Percentiles rank a stretch among this genome's conserved stretches.
These are phyloP conservation scores for Mycena sanguinolenta DNA, from an alignment of 768 basidiomycete genomes.

Conservation along the genomic window DNA sequence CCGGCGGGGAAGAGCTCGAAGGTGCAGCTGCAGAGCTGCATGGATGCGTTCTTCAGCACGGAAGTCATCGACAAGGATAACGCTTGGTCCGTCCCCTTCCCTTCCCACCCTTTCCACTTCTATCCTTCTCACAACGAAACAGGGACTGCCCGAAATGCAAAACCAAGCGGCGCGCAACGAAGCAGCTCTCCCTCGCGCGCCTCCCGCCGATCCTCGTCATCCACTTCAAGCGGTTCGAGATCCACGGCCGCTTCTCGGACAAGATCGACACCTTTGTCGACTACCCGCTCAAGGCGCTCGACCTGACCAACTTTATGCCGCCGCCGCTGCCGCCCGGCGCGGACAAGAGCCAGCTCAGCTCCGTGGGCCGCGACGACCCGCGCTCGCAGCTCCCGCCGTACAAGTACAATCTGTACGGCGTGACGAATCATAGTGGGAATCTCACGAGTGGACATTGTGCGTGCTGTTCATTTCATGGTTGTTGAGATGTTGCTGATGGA, in stretches of 20 bases:
- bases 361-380: constrained; percentile 74
- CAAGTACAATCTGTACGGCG: constrained; percentile 93
- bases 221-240: constrained; percentile 93
- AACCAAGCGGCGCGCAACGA: constrained; percentile 85
- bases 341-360: constrained; percentile 63
- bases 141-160: constrained; percentile 98
- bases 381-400: constrained; percentile 89
- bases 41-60: constrained; percentile 91
- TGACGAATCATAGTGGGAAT: constrained; percentile 96
- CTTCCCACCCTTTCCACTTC: background rate
- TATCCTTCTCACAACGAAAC: constrained; percentile 6
- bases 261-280: constrained; percentile 97
- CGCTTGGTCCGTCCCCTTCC: constrained; percentile 77
- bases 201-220: constrained; percentile 94
- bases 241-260: constrained; percentile 92
- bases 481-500: constrained; percentile 17
- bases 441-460: constrained; percentile 96
- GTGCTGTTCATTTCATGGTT: constrained; percentile 50
- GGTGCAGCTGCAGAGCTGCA: constrained; percentile 82
- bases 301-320: constrained; percentile 88
- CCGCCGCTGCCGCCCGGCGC: constrained; percentile 77
- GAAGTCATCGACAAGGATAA: constrained; percentile 94
- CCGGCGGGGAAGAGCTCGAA: constrained; percentile 73
- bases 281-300: constrained; percentile 78
- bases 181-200: constrained; percentile 90